phyloP scores from a whole-genome alignment of 345 rosid genomes.

The Citrus trifoliata region DNA sequence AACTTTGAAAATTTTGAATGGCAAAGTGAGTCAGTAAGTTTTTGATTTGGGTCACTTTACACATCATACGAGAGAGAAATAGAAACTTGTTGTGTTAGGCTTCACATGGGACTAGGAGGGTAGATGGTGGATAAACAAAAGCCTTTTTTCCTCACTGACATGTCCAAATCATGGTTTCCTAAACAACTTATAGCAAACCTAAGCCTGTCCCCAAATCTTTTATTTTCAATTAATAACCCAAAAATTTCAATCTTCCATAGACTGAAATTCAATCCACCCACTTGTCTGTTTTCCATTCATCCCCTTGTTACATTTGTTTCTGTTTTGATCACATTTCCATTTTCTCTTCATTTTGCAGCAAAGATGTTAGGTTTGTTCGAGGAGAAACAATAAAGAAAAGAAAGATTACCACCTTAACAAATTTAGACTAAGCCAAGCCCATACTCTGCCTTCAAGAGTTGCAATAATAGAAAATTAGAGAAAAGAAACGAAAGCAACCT shows the following conservation, averaged over 20 bases:
- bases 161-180: slow-evolving; percentile 31
- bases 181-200: slow-evolving; percentile 28
- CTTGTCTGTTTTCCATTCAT: neutral
- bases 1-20: slow-evolving; percentile 12
- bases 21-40: slow-evolving; percentile 19
- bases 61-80: slow-evolving; percentile 24
- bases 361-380: neutral
- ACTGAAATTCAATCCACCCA: neutral
- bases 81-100: slow-evolving; percentile 12
- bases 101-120: slow-evolving; percentile 30
- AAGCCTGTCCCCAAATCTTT: slow-evolving; percentile 22
- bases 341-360: neutral
- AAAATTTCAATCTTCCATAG: slow-evolving; percentile 16
- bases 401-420: neutral
- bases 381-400: neutral
- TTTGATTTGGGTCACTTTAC: slow-evolving; percentile 28
- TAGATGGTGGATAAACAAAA: slow-evolving; percentile 14
- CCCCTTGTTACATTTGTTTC: neutral
- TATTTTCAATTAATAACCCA: slow-evolving; percentile 11
- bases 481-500: slow-evolving; percentile 1
- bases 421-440: neutral
- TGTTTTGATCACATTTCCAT: neutral
- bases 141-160: slow-evolving; percentile 22
- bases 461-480: neutral
- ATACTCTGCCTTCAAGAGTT: neutral